Evolutionary conservation across 2,329 filamentous ascomycete genomes (phyloP), one percentile per base, ranked within the genome.

Genomic region (Xylaria sp.): DNA sequence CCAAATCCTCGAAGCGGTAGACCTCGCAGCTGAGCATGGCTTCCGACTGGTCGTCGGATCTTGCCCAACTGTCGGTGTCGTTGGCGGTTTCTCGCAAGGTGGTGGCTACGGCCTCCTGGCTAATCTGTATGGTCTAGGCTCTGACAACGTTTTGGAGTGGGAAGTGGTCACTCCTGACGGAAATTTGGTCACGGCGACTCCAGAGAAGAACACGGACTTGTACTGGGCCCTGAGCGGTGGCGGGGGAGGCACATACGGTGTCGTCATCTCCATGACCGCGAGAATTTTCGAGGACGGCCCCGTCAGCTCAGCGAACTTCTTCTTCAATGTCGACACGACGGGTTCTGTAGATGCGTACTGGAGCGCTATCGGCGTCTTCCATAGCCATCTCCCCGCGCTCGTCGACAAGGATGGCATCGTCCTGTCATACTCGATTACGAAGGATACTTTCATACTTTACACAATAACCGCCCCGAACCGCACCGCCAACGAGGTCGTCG

Each of bases 71-170:
- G 82, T 87, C 12, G 84, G 84, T 38, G 75, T 84, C 25, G 74
- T 75, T 5, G 82, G 82, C 14, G 79, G 80, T 7, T 82, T 76
- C 66, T 72, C 73, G 7, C 67, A 78, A 38, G 83, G 82, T 14
- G 84, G 82, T 46, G 85, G 85, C 0, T 83, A 87, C 69, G 81
- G 79, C 4, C 80, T 82, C 1, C 68, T 87, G 42, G 77, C 78
- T 2, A 76, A 77, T 40, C 67, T 78, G 28, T 80, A 82, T 63
- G 78, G 84, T 55, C 77, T 84, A 67, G 82, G 75, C 3, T 79
- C 79, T 14, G 83, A 84, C 69, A 78, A 82, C 60, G 76, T 81
- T n/a, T 73, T 84, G 17, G 76, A 78, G n/a, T 77, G 82, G 65
- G 78, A 83, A 57, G 77, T 84, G 25, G 78, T 84, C 17, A 79